A percentile compares a stretch with the other conserved stretches of the same genome.
Evolutionary conservation across 139 green algal genomes (phyloP).

Genomic region (Gonium pectorale): DNA sequence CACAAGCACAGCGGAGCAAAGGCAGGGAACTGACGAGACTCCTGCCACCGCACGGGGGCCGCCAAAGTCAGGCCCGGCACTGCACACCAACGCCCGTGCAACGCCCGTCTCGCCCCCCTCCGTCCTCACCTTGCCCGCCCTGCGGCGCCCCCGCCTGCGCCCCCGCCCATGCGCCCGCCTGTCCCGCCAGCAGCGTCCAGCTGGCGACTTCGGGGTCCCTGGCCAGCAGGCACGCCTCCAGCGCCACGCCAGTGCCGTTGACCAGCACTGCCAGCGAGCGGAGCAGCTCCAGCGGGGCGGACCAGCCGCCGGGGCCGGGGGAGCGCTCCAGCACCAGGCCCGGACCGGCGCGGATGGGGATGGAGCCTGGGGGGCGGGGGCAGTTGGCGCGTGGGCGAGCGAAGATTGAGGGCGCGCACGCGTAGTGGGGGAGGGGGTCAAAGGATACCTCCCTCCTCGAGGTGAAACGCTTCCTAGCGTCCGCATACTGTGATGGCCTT

Average conservation of each 20-base stretch:
- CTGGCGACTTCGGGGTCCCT: slow-evolving; percentile 28
- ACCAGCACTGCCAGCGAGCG: slow-evolving; percentile 78
- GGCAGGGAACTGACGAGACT: too few relatives aligned
- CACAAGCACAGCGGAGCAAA: too few relatives aligned
- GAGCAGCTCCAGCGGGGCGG: slow-evolving; percentile 65
- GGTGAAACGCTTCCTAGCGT: too few relatives aligned
- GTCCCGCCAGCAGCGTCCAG: slow-evolving; percentile 54
- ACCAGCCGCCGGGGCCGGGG: slow-evolving; percentile 36
- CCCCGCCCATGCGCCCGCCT: background rate
- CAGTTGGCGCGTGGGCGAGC: too few relatives aligned
- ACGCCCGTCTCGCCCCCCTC: too few relatives aligned
- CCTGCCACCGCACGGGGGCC: too few relatives aligned
- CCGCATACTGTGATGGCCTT: too few relatives aligned
- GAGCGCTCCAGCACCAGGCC: slow-evolving; percentile 72
- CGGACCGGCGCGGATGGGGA: slow-evolving; percentile 40
- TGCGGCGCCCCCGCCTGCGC: background rate
- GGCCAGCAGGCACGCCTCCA: slow-evolving; percentile 69
- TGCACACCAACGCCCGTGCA: too few relatives aligned
- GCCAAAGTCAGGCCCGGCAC: too few relatives aligned
- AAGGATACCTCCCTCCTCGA: too few relatives aligned
- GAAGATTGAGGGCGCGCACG: background rate
- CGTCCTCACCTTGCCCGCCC: background rate
- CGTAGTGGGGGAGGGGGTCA: too few relatives aligned
- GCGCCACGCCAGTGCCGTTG: slow-evolving; percentile 73
- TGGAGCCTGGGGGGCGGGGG: slow-evolving; percentile 12